A percentile compares a stretch with the other conserved stretches of the same genome.
These are phyloP conservation scores for Nectriaceae sp. DNA, from an alignment of 2,329 filamentous ascomycete genomes.

Conservation along the genomic window DNA sequence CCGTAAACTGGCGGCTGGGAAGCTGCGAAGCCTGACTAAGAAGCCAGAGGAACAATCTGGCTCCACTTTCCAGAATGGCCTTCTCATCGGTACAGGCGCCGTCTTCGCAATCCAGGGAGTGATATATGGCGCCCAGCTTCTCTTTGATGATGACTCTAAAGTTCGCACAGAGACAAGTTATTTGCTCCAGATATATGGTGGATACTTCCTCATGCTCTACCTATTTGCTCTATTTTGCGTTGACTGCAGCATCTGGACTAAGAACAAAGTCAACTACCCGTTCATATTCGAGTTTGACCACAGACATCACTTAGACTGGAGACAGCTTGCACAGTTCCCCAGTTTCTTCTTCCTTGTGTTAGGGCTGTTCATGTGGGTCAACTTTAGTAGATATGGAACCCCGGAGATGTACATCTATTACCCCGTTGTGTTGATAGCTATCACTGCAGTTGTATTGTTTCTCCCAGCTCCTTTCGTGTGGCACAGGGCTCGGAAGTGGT, in stretches of 20 bases:
- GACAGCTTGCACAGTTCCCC: conserved; percentile 82
- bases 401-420: conserved; percentile 80
- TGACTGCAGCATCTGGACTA: conserved; percentile 80
- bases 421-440: conserved; percentile 74
- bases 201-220: conserved; percentile 83
- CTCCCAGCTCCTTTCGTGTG: conserved; percentile 75
- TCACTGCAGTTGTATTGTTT: conserved; percentile 71
- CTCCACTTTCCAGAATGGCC: conserved; percentile 61
- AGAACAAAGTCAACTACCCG: conserved; percentile 88
- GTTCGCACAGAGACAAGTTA: conserved; percentile 61
- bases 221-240: conserved; percentile 84
- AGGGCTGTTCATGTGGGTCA: conserved; percentile 84
- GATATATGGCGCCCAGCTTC: conserved; percentile 58
- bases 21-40: conserved; percentile 73
- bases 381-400: conserved; percentile 72
- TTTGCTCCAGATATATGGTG: conserved; percentile 86
- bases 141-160: conserved; percentile 49
- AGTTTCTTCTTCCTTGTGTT: conserved; percentile 79
- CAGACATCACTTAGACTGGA: conserved; percentile 84
- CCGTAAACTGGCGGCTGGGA: conserved; percentile 85
- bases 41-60: conserved; percentile 57
- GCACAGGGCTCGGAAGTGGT: conserved; percentile 78
- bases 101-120: conserved; percentile 69
- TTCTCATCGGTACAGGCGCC: conserved; percentile 68
- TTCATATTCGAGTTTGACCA: conserved; percentile 98